Evolutionary conservation across 2,329 filamentous ascomycete species (phyloP), one percentile per base, ranked within the genome.

Genomic region (Pseudopyrenochaeta lycopersici): DNA sequence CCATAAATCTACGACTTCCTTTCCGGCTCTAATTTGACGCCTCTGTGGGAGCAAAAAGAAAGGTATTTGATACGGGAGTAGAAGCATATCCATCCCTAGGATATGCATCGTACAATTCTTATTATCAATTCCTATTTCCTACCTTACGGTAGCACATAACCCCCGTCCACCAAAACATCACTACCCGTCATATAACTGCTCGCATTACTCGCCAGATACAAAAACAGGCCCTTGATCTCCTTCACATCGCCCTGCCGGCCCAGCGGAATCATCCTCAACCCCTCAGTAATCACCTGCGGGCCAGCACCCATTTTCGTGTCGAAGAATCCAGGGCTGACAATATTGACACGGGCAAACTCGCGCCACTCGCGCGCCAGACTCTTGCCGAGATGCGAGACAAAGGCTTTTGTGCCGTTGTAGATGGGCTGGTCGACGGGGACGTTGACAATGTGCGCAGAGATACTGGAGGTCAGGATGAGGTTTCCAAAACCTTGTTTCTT

Each of bases 201-300:
- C 2, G 91, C 91, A 75, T 95, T 90, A n/a, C 87, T 90, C 6
- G 90, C 89, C 49, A 96, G 77, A 72, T 92, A 95, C 46, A 96
- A 76, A 71, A 90, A 96, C 14, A 88, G 85, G 2, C 90, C 91
- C 78, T 94, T 93, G 56, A 96, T 81, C 78, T 96, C 91, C 57
- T 86, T 84, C 0, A 84, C 83, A 60, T 88, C 78, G 11, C 89
- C 91, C 71, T 92, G 88, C 42, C 91, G 82, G 23, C 85, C 89
- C 84, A 94, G 87, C 1, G 90, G 89, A 27, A 88, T 92, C 82
- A 90, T 93, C 66, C 87, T 84, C 68, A 85, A 84, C 84, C 40
- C 83, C 79, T 82, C 90, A 87, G 7, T 84, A 85, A 67, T 89
- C 84, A 78, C 84, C 69, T 60, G 78, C 72, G 48, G 86, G 57